Base-by-base conservation (phyloP, 345 rosid species). In the Brassica juncea region DNA sequence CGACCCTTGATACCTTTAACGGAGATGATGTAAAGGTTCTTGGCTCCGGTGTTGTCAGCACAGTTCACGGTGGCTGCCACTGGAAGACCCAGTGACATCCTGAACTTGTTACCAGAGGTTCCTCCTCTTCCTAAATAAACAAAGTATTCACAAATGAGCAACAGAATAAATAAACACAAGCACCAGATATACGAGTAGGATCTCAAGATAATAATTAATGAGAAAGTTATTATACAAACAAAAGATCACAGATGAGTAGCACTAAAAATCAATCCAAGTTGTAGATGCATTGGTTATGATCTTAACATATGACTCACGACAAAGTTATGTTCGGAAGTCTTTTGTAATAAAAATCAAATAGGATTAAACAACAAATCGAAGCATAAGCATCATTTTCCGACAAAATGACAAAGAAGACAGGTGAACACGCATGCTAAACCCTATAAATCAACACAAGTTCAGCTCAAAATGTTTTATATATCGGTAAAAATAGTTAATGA, bases 1-100 rank as follows among this genome's bases (percentile, higher is more conserved):
- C 85, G 85, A 49, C 85, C 85, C 66, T 82, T 82, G 77, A 82
- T 82, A n/a, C 85, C 85, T 54, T 82, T 82, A 4, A 82, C 85
- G 0, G 85, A 82, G 60, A 82, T 82, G 68, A 82, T 82, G 74
- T 82, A 82, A n/a, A 82, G 85, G 8, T 82, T 82, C 77, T 82
- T 82, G 8, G 85, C 85, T 59, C 85, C 85, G 0, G 85, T 82
- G 77, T 82, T 82, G 49, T 82, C 85, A 59, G 85, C 85, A 52
- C 85, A 82, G 77, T 82, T 82, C 47, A 82, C 82, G 0, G 85
- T 78, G 16, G 82, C 85, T 78, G 85, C 85, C 80, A 82, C 85
- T 74, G 85, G 85, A 1, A 82, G 80, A 82, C 85, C 85, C 19
- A 82, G 77, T 19, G 85, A 82, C 85, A 82, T 82, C 66, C 85